Conservation (phyloP, 768 basidiomycete species). For the Obba rivulosa region DNA sequence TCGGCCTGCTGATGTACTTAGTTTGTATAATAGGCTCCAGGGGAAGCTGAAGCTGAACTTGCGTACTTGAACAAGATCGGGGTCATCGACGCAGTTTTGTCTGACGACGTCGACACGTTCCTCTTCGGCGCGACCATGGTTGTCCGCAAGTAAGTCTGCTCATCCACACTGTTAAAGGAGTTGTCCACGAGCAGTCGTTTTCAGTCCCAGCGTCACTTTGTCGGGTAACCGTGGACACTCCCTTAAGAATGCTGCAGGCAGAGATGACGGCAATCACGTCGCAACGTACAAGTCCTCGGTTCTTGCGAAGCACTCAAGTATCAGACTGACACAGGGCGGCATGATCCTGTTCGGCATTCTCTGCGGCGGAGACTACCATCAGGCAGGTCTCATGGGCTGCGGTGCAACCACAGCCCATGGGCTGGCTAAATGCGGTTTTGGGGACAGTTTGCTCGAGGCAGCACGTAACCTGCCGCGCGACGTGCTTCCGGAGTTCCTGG, state of each 20-base stretch:
- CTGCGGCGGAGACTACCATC: constrained; percentile 88
- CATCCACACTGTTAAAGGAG: neutral
- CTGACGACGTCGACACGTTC: constrained; percentile 92
- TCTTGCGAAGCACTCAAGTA: constrained; percentile 39
- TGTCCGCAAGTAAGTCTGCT: constrained; percentile 70
- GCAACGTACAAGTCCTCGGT: constrained; percentile 33
- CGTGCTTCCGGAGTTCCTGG: constrained; percentile 48
- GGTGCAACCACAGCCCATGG: constrained; percentile 70
- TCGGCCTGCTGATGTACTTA: constrained; percentile 1
- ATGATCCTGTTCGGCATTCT: constrained; percentile 80
- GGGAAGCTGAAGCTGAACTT: constrained; percentile 92
- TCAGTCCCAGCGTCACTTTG: constrained; percentile 64
- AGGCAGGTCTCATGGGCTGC: constrained; percentile 61
- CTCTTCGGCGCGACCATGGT: constrained; percentile 83
- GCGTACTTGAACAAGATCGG: constrained; percentile 81
- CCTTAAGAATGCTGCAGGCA: constrained; percentile 57
- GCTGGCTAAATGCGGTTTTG: constrained; percentile 78
- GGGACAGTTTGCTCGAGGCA: constrained; percentile 63
- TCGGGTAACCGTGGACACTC: constrained; percentile 67
- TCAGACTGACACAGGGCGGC: constrained; percentile 55
- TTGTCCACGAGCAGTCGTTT: neutral
- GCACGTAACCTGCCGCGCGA: constrained; percentile 39
- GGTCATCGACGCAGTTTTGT: constrained; percentile 81
- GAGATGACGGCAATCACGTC: constrained; percentile 69
- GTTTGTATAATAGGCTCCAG: constrained; percentile 59